Base-by-base conservation (phyloP, 2,329 filamentous ascomycete species). In the Alternaria conjuncta region DNA sequence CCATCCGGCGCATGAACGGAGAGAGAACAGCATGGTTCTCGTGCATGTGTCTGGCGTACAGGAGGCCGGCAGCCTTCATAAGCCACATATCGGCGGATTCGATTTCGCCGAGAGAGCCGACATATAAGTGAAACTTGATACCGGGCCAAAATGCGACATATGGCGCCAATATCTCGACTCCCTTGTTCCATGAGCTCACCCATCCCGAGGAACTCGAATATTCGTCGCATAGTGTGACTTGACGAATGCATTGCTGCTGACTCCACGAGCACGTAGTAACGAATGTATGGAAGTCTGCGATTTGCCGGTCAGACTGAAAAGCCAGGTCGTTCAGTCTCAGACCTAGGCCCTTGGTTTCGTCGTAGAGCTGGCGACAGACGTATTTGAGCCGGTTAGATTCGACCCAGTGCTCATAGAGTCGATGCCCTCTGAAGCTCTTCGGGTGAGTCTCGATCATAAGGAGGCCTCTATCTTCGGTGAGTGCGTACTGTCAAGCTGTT, bases 401-500 rank as follows among this genome's bases (percentile, higher is more conserved):
- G 5, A 21, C 11, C 11, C 11, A 13, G 28, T 12, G 28, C 2
- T 32, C 30, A 0, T 6, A 32, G 6, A 8, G 30, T 15, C 30
- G 30, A 8, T 8, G 6, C 12, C 30, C 30, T 15, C 6, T 32
- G 13, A 32, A 32, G 30, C 30, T 32, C 13, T 32, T 32, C 30
- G 13, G 30, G 30, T 32, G 12, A 4, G 12, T 13, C 7, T 41
- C 32, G 15, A 41, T 1, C 2, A 41, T 0, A 4, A 41, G 15
- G 0, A 41, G 36, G 9, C 36, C 36, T 1, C 3, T 0, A 18
- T 41, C 9, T 3, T 41, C 36, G 0, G 36, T 18, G 36, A 41
- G 36, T 5, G 36, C 36, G 9, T 41, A 41, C 36, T 28, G 3
- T 26, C 9, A 26, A 26, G 25, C 25, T 26, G 25, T 26, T 26